Base-by-base conservation (phyloP, 1,284 basidiomycete genomes). In the Sparassis latifolia region DNA sequence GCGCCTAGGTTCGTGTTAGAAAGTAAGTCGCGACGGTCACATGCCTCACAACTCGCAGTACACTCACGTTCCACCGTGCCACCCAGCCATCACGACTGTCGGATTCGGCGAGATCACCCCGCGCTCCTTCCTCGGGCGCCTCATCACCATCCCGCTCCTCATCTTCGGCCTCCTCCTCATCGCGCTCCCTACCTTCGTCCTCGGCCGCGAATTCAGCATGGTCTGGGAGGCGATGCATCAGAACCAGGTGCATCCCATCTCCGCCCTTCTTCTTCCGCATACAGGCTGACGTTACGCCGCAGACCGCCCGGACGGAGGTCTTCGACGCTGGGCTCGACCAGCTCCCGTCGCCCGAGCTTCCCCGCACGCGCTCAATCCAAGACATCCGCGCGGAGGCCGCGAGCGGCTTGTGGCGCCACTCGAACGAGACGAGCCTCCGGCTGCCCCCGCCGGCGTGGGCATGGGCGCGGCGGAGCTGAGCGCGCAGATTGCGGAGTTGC, bases 91-190 rank as follows among this genome's bases (percentile, higher is more conserved):
- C 53, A 89, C 87, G 1, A 91, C 88, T 0, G 88, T 90, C 2
- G 86, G 87, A n/a, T 89, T 91, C 58, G 91, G 90, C 45, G 90
- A 93, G 66, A 89, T 92, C 46, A 90, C 87, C 0, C 90, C 90
- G 0, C 79, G 86, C 12, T 89, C 88, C 1, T 85, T 88, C 63
- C 74, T 93, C 7, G 91, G 92, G 2, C 82, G 89, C 5, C 71
- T 94, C 37, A 73, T 94, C 55, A 92, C 91, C 0, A 73, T 94
- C 0, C 92, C 92, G 0, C 75, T 95, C 27, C 80, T 95, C 43
- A 77, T 90, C 28, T 93, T 91, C 61, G 92, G 92, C 2, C 73
- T 94, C 5, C 74, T 95, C 1, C 75, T 94, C 41, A 92, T 94
- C 61, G 92, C 92, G 0, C 74, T 94, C 2, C 91, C 91, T 4